A percentile compares a stretch with the other conserved stretches of the same genome.
Conservation (phyloP, 2,329 filamentous ascomycete genomes). For the Ophiostoma sp. region DNA sequence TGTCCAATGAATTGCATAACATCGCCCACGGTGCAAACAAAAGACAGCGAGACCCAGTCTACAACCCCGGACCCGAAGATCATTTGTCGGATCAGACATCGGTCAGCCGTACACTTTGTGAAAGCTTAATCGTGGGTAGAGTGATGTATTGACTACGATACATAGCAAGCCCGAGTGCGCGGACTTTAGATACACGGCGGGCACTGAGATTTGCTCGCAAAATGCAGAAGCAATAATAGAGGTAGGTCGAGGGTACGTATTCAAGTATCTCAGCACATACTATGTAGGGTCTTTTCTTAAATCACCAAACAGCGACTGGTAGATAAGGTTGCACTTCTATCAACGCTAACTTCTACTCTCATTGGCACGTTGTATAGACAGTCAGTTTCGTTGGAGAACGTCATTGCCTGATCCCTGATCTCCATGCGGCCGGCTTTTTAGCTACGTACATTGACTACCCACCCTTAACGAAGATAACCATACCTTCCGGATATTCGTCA, state of each 20-base stretch:
- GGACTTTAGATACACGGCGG: neutral
- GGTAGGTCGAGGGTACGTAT: neutral
- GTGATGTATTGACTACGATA: neutral
- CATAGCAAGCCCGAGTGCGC: neutral
- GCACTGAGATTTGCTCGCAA: neutral
- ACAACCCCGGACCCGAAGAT: conserved; percentile 2
- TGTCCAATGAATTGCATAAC: neutral
- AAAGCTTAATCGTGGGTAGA: conserved; percentile 2
- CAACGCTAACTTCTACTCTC: neutral
- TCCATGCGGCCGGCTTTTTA: neutral
- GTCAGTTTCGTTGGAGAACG: neutral
- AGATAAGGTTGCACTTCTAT: neutral
- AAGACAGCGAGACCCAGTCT: neutral
- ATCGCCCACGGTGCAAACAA: neutral
- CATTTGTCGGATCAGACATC: neutral
- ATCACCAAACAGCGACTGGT: neutral
- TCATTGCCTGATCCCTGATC: neutral
- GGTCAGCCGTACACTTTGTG: neutral
- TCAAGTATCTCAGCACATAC: neutral
- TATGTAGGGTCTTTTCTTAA: neutral
- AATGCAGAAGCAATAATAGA: neutral
- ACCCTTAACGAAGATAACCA: conserved; percentile 1
- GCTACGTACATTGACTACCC: neutral
- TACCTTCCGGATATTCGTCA: neutral
- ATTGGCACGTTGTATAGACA: neutral